Base-by-base conservation (phyloP, 106 monocot genomes). In the Dactylorhiza incarnata region DNA sequence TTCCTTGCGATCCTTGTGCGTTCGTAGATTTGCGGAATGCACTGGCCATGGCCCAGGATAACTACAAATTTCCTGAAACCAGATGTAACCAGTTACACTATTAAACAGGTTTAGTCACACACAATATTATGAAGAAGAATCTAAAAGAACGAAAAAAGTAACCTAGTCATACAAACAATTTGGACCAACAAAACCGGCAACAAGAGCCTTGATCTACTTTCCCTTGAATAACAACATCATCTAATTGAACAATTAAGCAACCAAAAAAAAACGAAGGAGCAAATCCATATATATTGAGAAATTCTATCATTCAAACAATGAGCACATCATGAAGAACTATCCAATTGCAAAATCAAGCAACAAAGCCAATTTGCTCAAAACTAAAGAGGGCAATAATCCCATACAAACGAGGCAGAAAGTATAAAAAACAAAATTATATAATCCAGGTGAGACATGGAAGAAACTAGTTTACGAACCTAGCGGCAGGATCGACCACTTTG, bases 401-500 rank as follows among this genome's bases (percentile, higher is more conserved):
- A 37, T 37, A 37, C 37, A 37, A 37, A 37, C 37, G 1, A 37
- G 1, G 37, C 29, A 2, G 37, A 2, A 37, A 37, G 37, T 37
- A 37, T 3, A 63, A 11, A 1, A 63, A 8, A 63, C 9, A 63
- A 24, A 5, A 63, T n/a, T 23, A 10, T 25, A 26, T 63, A 65
- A 44, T 72, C 29, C 23, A 50, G 24, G 23, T 4, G 17, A 59
- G 17, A 19, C 5, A 14, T 3, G 44, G 14, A 37, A 26, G 5
- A 24, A 43, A 24, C 46, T 45, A 2, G 19, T n/a, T 15, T 23
- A 44, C 51, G 8, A 22, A 88, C 88, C 88, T 85, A 12, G 82
- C 75, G 2, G 78, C 77, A 15, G 88, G 88, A 80, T 88, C 85
- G 78, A 88, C 75, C 78, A 85, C 85, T 74, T 80, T 85, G 29